These are phyloP conservation scores for Cercophora samala DNA, from an alignment of 495 filamentous ascomycete species.

Conservation along the genomic window DNA sequence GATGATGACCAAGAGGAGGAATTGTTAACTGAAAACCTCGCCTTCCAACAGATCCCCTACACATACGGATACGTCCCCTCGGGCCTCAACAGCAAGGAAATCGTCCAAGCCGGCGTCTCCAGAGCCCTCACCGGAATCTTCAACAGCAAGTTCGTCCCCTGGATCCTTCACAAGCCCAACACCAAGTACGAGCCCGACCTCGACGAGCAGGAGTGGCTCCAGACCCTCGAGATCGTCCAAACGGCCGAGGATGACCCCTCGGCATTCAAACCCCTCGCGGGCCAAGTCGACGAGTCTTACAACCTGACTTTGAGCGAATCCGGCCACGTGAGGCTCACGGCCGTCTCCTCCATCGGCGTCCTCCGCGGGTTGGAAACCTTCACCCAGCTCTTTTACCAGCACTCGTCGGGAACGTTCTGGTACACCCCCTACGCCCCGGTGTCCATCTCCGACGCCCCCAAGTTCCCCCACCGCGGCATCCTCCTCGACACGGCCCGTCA, in stretches of 20 bases:
- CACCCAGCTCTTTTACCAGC: constrained; percentile 70
- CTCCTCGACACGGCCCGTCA: constrained; percentile 69
- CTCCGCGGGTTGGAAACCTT: constrained; percentile 67
- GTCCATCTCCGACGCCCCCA: constrained; percentile 60
- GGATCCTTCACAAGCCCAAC: constrained; percentile 65
- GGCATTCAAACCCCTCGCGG: constrained; percentile 56
- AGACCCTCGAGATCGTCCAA: constrained; percentile 57
- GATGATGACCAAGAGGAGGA: constrained; percentile 11
- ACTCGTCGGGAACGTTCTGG: constrained; percentile 51
- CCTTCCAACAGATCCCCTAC: constrained; percentile 42
- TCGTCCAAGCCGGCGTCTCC: constrained; percentile 49
- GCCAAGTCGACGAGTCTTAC: constrained; percentile 71
- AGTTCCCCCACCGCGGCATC: constrained; percentile 68
- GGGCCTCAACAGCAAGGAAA: constrained; percentile 42
- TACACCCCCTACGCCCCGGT: constrained; percentile 69
- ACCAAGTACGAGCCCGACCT: constrained; percentile 58
- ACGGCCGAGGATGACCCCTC: constrained; percentile 50
- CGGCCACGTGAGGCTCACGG: constrained; percentile 58
- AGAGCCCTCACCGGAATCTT: constrained; percentile 54
- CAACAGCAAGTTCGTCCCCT: constrained; percentile 62
- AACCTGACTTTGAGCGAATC: constrained; percentile 52
- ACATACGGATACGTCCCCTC: constrained; percentile 39
- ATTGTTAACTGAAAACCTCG: constrained; percentile 28
- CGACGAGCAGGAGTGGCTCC: constrained; percentile 47
- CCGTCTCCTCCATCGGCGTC: constrained; percentile 61